Conservation (phyloP, 2,329 filamentous ascomycete species). For the Diaporthe longicolla region DNA sequence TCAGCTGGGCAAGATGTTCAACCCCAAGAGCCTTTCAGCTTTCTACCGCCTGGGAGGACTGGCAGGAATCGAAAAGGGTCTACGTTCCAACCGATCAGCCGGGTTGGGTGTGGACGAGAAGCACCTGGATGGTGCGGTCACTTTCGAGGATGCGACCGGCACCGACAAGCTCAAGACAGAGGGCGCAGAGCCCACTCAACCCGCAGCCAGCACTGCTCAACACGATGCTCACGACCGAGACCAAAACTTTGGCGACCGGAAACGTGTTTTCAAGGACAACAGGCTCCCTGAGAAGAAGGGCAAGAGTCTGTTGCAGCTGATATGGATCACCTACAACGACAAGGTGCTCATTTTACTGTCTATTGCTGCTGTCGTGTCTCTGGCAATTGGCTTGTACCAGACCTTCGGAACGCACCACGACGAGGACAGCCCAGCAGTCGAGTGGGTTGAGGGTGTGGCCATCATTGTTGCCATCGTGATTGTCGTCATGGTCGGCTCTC, state of each 20-base stretch:
- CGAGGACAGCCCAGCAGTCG: constrained; percentile 68
- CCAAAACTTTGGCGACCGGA: constrained; percentile 71
- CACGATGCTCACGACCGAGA: constrained; percentile 29
- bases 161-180: constrained; percentile 54
- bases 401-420: constrained; percentile 74
- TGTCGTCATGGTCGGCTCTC: constrained; percentile 81
- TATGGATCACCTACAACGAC: constrained; percentile 89
- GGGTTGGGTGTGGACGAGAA: constrained; percentile 85
- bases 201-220: constrained; percentile 11
- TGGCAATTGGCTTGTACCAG: constrained; percentile 82
- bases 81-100: constrained; percentile 78
- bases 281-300: constrained; percentile 80
- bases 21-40: constrained; percentile 87
- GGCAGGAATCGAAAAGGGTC: constrained; percentile 81
- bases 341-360: constrained; percentile 83
- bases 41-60: constrained; percentile 87
- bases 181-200: constrained; percentile 44
- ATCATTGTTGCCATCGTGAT: constrained; percentile 86
- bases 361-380: constrained; percentile 78
- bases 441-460: constrained; percentile 87
- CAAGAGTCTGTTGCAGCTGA: constrained; percentile 79
- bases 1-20: constrained; percentile 87
- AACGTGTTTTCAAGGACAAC: constrained; percentile 80
- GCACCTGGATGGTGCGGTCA: constrained; percentile 73
- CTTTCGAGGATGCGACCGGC: constrained; percentile 78